These are phyloP conservation scores for Phytophthora melonis DNA, from an alignment of 352 stramenopile species.

Conservation along the genomic window DNA sequence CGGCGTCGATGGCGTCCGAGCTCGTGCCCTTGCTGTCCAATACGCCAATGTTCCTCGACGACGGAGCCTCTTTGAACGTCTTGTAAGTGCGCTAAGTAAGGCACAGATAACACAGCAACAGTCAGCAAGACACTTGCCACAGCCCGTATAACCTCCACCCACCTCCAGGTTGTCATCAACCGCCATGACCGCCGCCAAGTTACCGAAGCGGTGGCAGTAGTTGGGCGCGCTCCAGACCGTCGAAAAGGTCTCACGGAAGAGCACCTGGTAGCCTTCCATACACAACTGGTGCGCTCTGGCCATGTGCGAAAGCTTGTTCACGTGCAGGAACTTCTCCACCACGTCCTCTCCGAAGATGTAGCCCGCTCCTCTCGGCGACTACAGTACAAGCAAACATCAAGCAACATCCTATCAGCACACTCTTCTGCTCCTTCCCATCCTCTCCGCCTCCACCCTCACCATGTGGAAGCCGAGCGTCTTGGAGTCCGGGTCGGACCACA, in stretches of 20 bases:
- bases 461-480: constrained; percentile 90
- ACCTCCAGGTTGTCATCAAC: constrained; percentile 73
- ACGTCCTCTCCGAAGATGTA: constrained; percentile 92
- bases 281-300: constrained; percentile 86
- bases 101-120: constrained; percentile 5
- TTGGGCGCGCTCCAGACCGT: constrained; percentile 90
- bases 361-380: constrained; percentile 81
- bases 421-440: constrained; percentile 62
- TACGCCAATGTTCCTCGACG: constrained; percentile 72
- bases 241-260: constrained; percentile 80
- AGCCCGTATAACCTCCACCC: not conserved
- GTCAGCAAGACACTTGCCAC: not conserved
- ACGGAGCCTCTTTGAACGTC: constrained; percentile 83
- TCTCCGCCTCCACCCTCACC: constrained; percentile 57
- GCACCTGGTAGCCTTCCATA: constrained; percentile 86
- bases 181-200: constrained; percentile 76
- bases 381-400: constrained; percentile 40
- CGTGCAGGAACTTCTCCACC: constrained; percentile 84
- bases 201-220: constrained; percentile 90
- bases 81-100: constrained; percentile 78
- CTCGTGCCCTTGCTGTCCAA: constrained; percentile 76
- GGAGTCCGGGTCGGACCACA: constrained; percentile 86
- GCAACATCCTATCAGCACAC: constrained; percentile 27
- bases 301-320: constrained; percentile 86
- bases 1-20: constrained; percentile 83